Percentiles rank a stretch among this genome's conserved stretches.
Evolutionary conservation across 2,329 filamentous ascomycete genomes (phyloP).

Genomic region (Colletotrichum sidae): DNA sequence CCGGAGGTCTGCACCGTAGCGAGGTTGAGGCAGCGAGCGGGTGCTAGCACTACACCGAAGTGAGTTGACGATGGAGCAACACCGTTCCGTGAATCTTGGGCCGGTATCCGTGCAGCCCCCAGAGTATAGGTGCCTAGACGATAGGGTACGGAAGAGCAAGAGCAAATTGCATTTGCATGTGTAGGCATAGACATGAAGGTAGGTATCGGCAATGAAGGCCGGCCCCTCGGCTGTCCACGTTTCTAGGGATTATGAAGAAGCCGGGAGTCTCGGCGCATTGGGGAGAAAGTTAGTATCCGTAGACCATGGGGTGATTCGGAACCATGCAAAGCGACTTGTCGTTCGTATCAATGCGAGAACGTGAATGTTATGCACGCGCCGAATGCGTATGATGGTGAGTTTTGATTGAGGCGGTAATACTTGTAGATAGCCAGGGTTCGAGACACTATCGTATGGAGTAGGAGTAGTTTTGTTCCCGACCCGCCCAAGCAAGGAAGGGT

Average conservation of each 20-base stretch:
- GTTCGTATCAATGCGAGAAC: not conserved
- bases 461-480: too few relatives aligned
- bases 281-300: not conserved
- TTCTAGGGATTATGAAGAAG: not conserved
- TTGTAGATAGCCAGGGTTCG: not conserved
- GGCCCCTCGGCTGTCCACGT: too few relatives aligned
- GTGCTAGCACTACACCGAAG: constrained; percentile 16
- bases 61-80: constrained; percentile 1
- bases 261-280: not conserved
- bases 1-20: not conserved
- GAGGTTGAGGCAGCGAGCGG: constrained; percentile 13
- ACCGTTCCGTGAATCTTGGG: not conserved
- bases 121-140: too few relatives aligned
- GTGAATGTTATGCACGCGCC: not conserved
- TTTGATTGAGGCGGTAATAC: constrained; percentile 30
- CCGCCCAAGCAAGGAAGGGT: not conserved
- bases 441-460: not conserved
- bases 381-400: constrained; percentile 5
- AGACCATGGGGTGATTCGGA: constrained; percentile 17
- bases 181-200: not conserved
- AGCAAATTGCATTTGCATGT: too few relatives aligned
- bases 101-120: too few relatives aligned
- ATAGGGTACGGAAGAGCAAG: too few relatives aligned
- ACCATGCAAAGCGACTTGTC: constrained; percentile 5
- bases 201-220: not conserved